Evolutionary conservation across 768 basidiomycete species (phyloP), one percentile per base, ranked within the genome.

Genomic region (Podaxis carcinomalis): DNA sequence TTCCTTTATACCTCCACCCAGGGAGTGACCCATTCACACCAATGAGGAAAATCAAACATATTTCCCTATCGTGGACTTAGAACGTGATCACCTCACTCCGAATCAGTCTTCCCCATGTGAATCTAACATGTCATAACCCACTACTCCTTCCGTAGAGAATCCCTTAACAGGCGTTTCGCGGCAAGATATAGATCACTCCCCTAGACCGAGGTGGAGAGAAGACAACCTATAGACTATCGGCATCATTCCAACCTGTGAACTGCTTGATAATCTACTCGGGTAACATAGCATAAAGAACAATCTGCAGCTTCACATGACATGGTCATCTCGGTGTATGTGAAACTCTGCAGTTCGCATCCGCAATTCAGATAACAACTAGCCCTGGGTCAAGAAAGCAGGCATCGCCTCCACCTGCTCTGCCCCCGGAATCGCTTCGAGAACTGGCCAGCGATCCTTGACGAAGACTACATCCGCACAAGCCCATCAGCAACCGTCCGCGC

Each of bases 401-500:
- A 59, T 51, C 13, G 63, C 63, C 39, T 67, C 56, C 13, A 71
- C 59, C 61, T 75, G 74, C 16, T 62, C 65, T 5, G 73, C 73
- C 4, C 63, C 68, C 0, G 57, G 21, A n/a, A 74, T 51, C 5
- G 67, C 57, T 4, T 59, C 62, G 1, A 75, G 51, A 4, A 64
- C 70, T 16, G 59, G 61, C 72, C 73, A 74, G 44, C 74, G 70
- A 53, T 74, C 73, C 65, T 76, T 76, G 16, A 73, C 70, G 64
- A 73, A 76, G n/a, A 76, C 73, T 75, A 40, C 16, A 7, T 46
- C 3, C 23, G n/a, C 10, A 53, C 27, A 21, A 40, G 36, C 32
- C 28, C 32, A 32, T 32, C 32, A 32, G 32, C 32, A 9, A 9
- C 32, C 32, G 32, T 32, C 32, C 32, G 32, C 32, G 32, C 7